Conservation (phyloP, 1,284 basidiomycete genomes). For the Pulchroboletus neoregius region DNA sequence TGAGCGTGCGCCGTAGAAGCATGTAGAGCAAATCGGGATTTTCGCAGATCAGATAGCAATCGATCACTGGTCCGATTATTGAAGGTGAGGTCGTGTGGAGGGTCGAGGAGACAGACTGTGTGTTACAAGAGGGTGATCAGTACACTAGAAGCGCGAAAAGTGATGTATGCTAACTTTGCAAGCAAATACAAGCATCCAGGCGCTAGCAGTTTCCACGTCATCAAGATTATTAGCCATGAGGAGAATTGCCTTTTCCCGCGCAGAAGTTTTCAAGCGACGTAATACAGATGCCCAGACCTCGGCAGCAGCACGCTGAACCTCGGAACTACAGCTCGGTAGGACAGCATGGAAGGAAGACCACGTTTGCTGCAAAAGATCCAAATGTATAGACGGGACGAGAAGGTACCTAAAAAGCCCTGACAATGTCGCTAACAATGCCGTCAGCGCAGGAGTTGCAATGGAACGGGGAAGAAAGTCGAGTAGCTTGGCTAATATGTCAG, state of each 20-base stretch:
- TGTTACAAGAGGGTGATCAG: neutral
- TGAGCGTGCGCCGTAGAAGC: constrained; percentile 67
- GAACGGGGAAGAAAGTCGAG: constrained; percentile 56
- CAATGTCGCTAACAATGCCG: constrained; percentile 60
- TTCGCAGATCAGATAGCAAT: constrained; percentile 47
- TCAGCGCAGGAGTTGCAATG: constrained; percentile 57
- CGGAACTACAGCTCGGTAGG: constrained; percentile 56
- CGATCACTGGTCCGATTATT: constrained; percentile 55
- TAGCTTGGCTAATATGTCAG: constrained; percentile 48
- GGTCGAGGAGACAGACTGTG: constrained; percentile 71
- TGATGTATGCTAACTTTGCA: constrained; percentile 54
- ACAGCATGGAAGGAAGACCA: constrained; percentile 51
- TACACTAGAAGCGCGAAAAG: neutral
- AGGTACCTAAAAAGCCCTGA: constrained; percentile 67
- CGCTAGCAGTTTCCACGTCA: constrained; percentile 53
- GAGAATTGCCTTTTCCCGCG: constrained; percentile 48
- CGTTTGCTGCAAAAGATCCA: constrained; percentile 51
- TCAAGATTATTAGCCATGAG: constrained; percentile 45
- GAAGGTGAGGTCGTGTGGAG: constrained; percentile 73
- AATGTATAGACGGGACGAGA: constrained; percentile 52
- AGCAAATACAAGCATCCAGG: constrained; percentile 66
- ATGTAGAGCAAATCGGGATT: constrained; percentile 45
- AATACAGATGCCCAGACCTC: constrained; percentile 76
- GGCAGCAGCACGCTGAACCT: constrained; percentile 66
- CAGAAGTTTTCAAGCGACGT: constrained; percentile 54